Evolutionary conservation across 345 rosid species (phyloP).

Genomic region (Orychophragmus violaceus): DNA sequence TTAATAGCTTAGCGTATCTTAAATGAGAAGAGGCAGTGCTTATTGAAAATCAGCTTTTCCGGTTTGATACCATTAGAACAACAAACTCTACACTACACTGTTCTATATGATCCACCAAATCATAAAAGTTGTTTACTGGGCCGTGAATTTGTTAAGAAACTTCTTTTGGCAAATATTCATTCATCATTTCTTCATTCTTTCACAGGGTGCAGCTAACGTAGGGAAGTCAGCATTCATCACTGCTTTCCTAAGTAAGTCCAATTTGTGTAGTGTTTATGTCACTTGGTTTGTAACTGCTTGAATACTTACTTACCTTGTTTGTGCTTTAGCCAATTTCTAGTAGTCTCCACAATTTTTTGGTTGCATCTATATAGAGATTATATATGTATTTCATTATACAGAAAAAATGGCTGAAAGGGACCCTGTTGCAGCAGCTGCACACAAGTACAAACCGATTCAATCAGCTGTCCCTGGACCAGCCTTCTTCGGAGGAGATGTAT

Average conservation of each 20-base stretch:
- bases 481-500: slow-evolving; percentile 90
- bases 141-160: background rate
- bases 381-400: slow-evolving; percentile 19
- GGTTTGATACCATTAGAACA: background rate
- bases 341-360: background rate
- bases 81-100: background rate
- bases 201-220: slow-evolving; percentile 92
- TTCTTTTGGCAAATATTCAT: background rate
- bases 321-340: background rate
- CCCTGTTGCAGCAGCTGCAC: slow-evolving; percentile 91
- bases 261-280: background rate
- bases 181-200: background rate
- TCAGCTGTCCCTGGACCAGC: slow-evolving; percentile 99
- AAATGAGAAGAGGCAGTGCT: background rate
- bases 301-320: background rate
- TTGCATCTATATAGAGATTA: background rate
- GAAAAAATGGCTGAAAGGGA: slow-evolving; percentile 80
- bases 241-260: slow-evolving; percentile 76
- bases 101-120: background rate
- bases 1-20: background rate
- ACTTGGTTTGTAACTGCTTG: background rate
- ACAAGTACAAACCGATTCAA: slow-evolving; percentile 79
- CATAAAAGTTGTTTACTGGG: background rate
- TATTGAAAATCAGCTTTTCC: background rate
- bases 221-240: slow-evolving; percentile 97